Percentiles rank a stretch among this genome's conserved stretches.
Conservation (phyloP, 2,329 filamentous ascomycete species). For the Sarocladiaceae sp. region DNA sequence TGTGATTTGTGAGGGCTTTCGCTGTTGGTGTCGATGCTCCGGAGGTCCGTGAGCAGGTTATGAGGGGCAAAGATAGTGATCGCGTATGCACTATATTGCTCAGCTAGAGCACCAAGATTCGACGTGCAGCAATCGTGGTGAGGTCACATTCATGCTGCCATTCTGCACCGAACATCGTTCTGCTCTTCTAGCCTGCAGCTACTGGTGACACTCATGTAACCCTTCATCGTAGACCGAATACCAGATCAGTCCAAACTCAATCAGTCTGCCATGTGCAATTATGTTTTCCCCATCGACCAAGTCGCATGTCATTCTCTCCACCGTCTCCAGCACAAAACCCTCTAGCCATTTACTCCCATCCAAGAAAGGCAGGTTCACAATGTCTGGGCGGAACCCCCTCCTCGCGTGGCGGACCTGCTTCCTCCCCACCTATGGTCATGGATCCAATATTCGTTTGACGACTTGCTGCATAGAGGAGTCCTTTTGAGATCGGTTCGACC, state of each 20-base stretch:
- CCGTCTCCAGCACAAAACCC: too few relatives aligned
- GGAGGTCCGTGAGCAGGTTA: not conserved
- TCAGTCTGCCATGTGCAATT: too few relatives aligned
- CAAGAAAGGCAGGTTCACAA: slow-evolving; percentile 3
- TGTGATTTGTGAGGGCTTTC: too few relatives aligned
- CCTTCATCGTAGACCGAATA: not conserved
- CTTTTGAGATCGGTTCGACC: not conserved
- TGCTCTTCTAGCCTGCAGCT: too few relatives aligned
- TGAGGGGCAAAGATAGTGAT: not conserved
- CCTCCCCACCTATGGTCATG: not conserved
- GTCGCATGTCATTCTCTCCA: too few relatives aligned
- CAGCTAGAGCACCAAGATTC: too few relatives aligned
- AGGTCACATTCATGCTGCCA: too few relatives aligned
- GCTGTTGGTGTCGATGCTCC: too few relatives aligned
- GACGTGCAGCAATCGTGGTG: too few relatives aligned
- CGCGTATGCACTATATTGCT: too few relatives aligned
- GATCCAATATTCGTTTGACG: not conserved
- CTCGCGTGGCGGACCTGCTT: not conserved
- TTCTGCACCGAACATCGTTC: too few relatives aligned
- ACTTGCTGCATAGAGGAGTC: not conserved
- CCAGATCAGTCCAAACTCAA: not conserved
- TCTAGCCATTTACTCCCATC: not conserved
- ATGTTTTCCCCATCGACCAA: too few relatives aligned
- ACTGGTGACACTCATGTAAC: not conserved
- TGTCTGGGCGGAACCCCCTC: not conserved